Evolutionary conservation across 805 yeast genomes (phyloP), one percentile per base, ranked within the genome.

Genomic region (Wickerhamiella siamensis): DNA sequence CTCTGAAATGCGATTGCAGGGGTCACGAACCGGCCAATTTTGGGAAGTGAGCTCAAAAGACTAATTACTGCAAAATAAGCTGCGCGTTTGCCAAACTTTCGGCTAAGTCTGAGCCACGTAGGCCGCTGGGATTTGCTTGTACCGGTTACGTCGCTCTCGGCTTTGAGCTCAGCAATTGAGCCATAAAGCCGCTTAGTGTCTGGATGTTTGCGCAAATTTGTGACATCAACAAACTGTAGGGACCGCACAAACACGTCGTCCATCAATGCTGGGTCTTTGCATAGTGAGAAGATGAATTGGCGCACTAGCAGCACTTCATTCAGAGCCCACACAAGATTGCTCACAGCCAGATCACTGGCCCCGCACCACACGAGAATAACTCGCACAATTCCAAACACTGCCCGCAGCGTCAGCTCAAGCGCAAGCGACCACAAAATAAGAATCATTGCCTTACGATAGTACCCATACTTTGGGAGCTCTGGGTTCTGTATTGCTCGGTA

Each of bases 401-500:
- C 36, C 53, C 62, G 56, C 22, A 66, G 47, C 4, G 53, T 42
- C 35, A 62, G 39, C 45, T 67, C 69, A 31, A 69, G 47, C 9
- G 53, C 45, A 24, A 67, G 43, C 31, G 75, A 69, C 37, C 60
- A 41, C 22, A 53, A 52, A 32, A 69, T 42, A 4, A 69, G 65
- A 14, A 50, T 47, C 0, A 59, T 43, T 0, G 67, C 69, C 47
- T 59, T 62, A 22, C 51, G 44, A 42, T 63, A 66, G 58, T 61
- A 67, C 22, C 55, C 55, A 26, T 55, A 52, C 27, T 61, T 55
- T 24, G 57, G 51, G 39, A 70, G 49, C 4, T 58, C 53, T 1
- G 73, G 71, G 50, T 70, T 70, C 42, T 61, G 66, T 12, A 69
- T 52, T 2, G 70, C 66, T 21, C 76, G 52, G 45, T 64, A 70